Conservation (phyloP, 2,329 filamentous ascomycete species). For the Fusarium sp. region DNA sequence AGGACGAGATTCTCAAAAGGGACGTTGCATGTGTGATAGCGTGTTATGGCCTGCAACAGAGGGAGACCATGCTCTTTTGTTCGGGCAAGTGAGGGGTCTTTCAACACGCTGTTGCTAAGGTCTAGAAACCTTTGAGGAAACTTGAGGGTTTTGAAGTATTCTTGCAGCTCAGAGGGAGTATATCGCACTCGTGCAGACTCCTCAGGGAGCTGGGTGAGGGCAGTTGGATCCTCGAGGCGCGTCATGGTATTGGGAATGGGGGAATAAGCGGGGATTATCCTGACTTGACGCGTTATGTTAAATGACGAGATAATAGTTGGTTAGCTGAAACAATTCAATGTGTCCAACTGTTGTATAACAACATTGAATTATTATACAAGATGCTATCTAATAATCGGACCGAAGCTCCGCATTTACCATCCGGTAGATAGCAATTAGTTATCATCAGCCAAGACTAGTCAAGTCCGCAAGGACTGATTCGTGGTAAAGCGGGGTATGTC, state of each 20-base stretch:
- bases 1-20: background rate
- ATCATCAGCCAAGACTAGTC: background rate
- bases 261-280: background rate
- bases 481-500: background rate
- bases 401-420: background rate
- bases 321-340: background rate
- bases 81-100: background rate
- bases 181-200: background rate
- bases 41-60: background rate
- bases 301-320: background rate
- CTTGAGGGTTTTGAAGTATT: background rate
- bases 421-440: background rate
- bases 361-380: background rate
- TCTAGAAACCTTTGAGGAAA: background rate
- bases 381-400: background rate
- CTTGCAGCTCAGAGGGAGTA: background rate
- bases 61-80: background rate
- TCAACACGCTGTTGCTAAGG: background rate
- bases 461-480: background rate
- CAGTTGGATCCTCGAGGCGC: background rate
- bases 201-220: background rate
- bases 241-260: background rate
- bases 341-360: background rate
- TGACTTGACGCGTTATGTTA: background rate
- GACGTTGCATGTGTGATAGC: background rate